Conservation (phyloP, 1,284 basidiomycete species). For the Cronartium quercuum region DNA sequence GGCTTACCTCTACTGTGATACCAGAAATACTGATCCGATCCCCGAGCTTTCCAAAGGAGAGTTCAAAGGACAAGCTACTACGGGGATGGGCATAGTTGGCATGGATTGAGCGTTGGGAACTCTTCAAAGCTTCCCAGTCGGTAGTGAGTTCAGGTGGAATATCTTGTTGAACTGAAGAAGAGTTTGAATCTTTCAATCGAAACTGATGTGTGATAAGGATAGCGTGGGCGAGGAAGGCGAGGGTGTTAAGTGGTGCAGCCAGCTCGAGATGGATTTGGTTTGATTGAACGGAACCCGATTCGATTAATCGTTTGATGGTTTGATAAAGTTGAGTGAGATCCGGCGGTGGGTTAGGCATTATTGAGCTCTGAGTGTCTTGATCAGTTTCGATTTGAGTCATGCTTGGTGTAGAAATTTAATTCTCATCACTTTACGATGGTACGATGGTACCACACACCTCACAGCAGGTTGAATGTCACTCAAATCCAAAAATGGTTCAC, state of each 20-base stretch:
- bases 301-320: neutral
- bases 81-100: conserved; percentile 6
- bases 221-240: conserved; percentile 9
- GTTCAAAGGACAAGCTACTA: conserved; percentile 9
- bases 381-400: neutral
- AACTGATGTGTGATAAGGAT: conserved; percentile 12
- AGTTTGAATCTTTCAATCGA: neutral
- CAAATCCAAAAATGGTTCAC: too few relatives aligned
- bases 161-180: neutral
- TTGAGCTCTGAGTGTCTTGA: neutral
- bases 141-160: neutral
- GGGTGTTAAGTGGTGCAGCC: neutral
- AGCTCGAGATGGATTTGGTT: neutral
- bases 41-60: conserved; percentile 17
- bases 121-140: neutral
- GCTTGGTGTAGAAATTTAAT: too few relatives aligned
- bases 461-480: too few relatives aligned
- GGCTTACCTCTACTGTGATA: conserved; percentile 7
- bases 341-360: conserved; percentile 1
- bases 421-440: too few relatives aligned
- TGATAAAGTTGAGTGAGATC: conserved; percentile 4
- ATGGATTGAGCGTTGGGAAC: neutral
- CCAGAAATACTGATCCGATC: conserved; percentile 8
- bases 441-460: too few relatives aligned
- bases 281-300: neutral